phyloP scores from a whole-genome alignment of 1,284 basidiomycete species.

The Leccinum pachyderme region DNA sequence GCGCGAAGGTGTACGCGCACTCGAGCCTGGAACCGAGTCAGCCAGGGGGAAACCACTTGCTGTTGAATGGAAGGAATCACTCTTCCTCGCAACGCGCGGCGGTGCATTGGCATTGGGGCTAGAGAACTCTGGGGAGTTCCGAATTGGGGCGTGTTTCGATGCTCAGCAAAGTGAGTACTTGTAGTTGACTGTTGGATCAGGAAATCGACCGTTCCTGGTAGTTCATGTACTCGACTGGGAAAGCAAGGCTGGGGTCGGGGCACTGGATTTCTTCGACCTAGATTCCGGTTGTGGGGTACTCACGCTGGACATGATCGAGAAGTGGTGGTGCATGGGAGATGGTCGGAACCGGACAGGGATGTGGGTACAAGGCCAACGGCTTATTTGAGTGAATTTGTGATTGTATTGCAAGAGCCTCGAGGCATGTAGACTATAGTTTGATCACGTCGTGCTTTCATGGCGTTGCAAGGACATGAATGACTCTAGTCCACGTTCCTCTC shows the following conservation, averaged over 20 bases:
- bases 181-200: not conserved
- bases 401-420: slow-evolving; percentile 16
- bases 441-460: slow-evolving; percentile 1
- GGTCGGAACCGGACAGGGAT: slow-evolving; percentile 58
- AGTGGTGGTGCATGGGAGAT: slow-evolving; percentile 87
- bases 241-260: slow-evolving; percentile 61
- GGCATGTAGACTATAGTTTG: not conserved
- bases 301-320: slow-evolving; percentile 65
- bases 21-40: slow-evolving; percentile 20
- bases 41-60: slow-evolving; percentile 33
- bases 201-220: slow-evolving; percentile 23
- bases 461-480: slow-evolving; percentile 21
- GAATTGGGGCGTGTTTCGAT: slow-evolving; percentile 74
- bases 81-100: slow-evolving; percentile 78
- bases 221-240: slow-evolving; percentile 55
- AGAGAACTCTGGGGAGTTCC: slow-evolving; percentile 50
- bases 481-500: slow-evolving; percentile 26
- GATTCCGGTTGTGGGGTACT: slow-evolving; percentile 25
- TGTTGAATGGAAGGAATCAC: slow-evolving; percentile 76
- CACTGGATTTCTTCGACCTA: slow-evolving; percentile 69
- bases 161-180: slow-evolving; percentile 69
- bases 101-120: slow-evolving; percentile 69
- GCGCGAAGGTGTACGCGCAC: slow-evolving; percentile 55
- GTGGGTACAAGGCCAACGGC: slow-evolving; percentile 68
- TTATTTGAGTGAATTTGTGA: slow-evolving; percentile 19